Conservation (phyloP, 2,329 filamentous ascomycete genomes). For the Phoma herbarum region DNA sequence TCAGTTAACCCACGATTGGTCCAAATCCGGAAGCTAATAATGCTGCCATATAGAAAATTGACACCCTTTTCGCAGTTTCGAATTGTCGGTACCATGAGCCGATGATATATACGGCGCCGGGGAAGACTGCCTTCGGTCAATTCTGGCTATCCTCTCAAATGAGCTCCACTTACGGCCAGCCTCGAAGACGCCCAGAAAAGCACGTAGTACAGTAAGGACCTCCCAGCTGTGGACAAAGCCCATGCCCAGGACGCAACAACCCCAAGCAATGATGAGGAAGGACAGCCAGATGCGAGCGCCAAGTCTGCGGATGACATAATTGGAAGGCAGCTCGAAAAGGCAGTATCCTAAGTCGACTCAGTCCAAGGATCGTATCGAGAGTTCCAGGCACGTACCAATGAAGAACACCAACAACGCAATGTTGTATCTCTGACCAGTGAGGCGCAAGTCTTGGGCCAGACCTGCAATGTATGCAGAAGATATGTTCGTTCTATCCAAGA, state of each 20-base stretch:
- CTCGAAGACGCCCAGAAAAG: conserved; percentile 36
- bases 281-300: conserved; percentile 44
- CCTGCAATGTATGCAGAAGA: conserved; percentile 37
- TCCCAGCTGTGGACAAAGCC: conserved; percentile 37
- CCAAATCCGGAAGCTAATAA: conserved; percentile 45
- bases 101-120: conserved; percentile 37
- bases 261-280: conserved; percentile 41
- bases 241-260: conserved; percentile 37
- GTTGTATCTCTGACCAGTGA: conserved; percentile 37
- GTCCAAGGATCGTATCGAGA: background rate
- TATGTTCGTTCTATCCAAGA: conserved; percentile 37
- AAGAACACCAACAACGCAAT: conserved; percentile 47
- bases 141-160: no score
- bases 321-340: conserved; percentile 46
- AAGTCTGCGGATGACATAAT: conserved; percentile 42
- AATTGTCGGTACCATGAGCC: conserved; percentile 40
- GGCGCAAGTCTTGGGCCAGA: conserved; percentile 23
- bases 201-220: conserved; percentile 30
- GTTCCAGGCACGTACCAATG: conserved; percentile 20
- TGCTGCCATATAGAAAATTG: conserved; percentile 41
- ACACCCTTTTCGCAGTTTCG: conserved; percentile 38
- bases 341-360: conserved; percentile 31
- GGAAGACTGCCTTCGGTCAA: conserved; percentile 29
- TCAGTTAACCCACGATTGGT: conserved; percentile 35
- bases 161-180: conserved; percentile 29